Percentiles rank a stretch among this genome's conserved stretches.
These are phyloP conservation scores for Groenewaldozyma salmanticensis DNA, from an alignment of 805 yeast species.

Conservation along the genomic window DNA sequence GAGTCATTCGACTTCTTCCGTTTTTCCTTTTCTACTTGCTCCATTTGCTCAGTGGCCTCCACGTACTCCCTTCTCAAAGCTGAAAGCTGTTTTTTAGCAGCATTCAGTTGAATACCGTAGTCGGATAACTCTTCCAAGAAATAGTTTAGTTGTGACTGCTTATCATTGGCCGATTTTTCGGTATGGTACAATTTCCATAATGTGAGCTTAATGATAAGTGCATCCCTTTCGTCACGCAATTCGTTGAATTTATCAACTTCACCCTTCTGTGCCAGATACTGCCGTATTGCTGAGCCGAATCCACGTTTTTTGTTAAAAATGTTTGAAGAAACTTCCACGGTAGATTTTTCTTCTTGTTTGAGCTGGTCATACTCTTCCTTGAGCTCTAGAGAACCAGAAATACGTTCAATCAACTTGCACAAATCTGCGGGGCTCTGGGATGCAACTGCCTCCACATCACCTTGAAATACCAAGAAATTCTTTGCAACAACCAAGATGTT, in stretches of 20 bases:
- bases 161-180: conserved; percentile 33
- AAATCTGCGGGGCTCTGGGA: conserved; percentile 73
- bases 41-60: conserved; percentile 8
- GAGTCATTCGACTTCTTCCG: conserved; percentile 32
- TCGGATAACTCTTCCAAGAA: conserved; percentile 13
- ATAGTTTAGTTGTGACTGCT: conserved; percentile 19
- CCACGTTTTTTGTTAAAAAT: conserved; percentile 62
- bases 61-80: conserved; percentile 10
- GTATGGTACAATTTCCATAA: conserved; percentile 56
- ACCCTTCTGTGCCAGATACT: conserved; percentile 62
- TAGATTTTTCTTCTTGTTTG: conserved; percentile 32
- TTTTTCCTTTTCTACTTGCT: conserved; percentile 29
- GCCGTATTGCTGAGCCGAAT: conserved; percentile 62
- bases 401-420: conserved; percentile 63
- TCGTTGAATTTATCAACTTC: conserved; percentile 61
- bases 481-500: conserved; percentile 81
- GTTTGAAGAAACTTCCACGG: conserved; percentile 43
- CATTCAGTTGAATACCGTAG: conserved; percentile 14
- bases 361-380: conserved; percentile 57
- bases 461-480: conserved; percentile 91
- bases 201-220: conserved; percentile 36
- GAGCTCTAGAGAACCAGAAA: conserved; percentile 70
- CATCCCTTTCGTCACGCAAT: conserved; percentile 35
- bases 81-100: conserved; percentile 11
- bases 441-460: conserved; percentile 91